phyloP scores from a whole-genome alignment of 768 basidiomycete species.

The Dioszegia hungarica region DNA sequence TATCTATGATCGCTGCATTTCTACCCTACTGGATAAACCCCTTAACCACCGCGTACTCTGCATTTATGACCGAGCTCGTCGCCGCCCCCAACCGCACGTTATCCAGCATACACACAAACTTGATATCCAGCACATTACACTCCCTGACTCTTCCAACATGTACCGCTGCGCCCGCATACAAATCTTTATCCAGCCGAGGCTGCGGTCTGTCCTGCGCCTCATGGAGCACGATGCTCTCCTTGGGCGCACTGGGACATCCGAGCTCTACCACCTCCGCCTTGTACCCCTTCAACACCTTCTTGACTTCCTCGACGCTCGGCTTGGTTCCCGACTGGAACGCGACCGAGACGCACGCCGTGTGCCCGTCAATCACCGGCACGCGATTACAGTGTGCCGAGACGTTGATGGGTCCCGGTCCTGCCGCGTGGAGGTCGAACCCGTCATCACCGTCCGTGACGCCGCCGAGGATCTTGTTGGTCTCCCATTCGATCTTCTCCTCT shows the following conservation, averaged over 20 bases:
- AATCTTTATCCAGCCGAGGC: slow-evolving; percentile 83
- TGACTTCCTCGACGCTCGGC: slow-evolving; percentile 80
- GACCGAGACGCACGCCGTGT: slow-evolving; percentile 83
- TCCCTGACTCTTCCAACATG: slow-evolving; percentile 84
- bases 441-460: slow-evolving; percentile 59
- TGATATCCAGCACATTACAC: slow-evolving; percentile 88
- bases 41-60: slow-evolving; percentile 84
- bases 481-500: slow-evolving; percentile 97
- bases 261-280: slow-evolving; percentile 69
- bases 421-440: slow-evolving; percentile 77
- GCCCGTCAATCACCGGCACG: slow-evolving; percentile 92
- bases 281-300: slow-evolving; percentile 69
- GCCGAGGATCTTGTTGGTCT: slow-evolving; percentile 93
- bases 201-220: slow-evolving; percentile 90
- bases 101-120: slow-evolving; percentile 86
- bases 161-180: slow-evolving; percentile 85
- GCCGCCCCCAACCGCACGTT: slow-evolving; percentile 96
- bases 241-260: slow-evolving; percentile 72
- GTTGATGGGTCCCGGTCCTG: slow-evolving; percentile 68
- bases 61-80: slow-evolving; percentile 94
- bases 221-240: slow-evolving; percentile 80
- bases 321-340: slow-evolving; percentile 73
- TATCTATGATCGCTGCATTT: not conserved
- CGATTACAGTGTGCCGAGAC: slow-evolving; percentile 91
- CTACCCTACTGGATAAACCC: slow-evolving; percentile 51